Base-by-base conservation (phyloP, 768 basidiomycete species). In the Lactarius evosmus region DNA sequence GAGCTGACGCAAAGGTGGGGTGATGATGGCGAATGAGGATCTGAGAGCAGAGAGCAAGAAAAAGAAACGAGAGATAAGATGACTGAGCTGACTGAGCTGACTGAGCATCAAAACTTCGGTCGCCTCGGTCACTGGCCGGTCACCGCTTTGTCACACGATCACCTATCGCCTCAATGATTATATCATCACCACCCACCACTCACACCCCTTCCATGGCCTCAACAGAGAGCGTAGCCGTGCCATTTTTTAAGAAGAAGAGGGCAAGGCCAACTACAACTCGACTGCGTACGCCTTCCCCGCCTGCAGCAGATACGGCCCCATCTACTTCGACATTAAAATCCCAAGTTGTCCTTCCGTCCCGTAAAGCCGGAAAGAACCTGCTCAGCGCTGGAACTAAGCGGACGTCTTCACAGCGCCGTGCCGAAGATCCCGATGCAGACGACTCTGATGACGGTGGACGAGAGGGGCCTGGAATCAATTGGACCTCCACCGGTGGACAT, bases 221-320 rank as follows among this genome's bases (percentile, higher is more conserved):
- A 54, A 55, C 66, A 29, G 71, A 74, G 56, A 19, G 30, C 36
- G 70, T 82, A 16, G 84, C 80, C 53, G 92, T 96, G 0, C 87
- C 92, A 3, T 95, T 97, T 77, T 93, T 96, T 78, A 96, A 90
- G 77, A 91, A 88, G 73, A 91, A 88, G 72, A 87, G 89, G 44
- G 81, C 86, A 3, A 82, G 93, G 1, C 94, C 94, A 2, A 80
- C 85, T 4, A 90, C 89, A 0, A 74, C 82, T 3, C 84, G 95
- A 40, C 88, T 89, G 70, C 83, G 94, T 29, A 92, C 91, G 3
- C 71, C 78, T 6, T 91, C 88, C 0, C 88, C 89, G n/a, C 68
- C 79, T 4, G 68, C 70, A 30, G 91, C 90, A 3, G 71, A 77
- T 7, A 89, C 89, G 0, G 87, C 88, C 16, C 63, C 79, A 1